Evolutionary conservation across 108 stramenopile genomes (phyloP).

Genomic region (Conticribra weissflogii): DNA sequence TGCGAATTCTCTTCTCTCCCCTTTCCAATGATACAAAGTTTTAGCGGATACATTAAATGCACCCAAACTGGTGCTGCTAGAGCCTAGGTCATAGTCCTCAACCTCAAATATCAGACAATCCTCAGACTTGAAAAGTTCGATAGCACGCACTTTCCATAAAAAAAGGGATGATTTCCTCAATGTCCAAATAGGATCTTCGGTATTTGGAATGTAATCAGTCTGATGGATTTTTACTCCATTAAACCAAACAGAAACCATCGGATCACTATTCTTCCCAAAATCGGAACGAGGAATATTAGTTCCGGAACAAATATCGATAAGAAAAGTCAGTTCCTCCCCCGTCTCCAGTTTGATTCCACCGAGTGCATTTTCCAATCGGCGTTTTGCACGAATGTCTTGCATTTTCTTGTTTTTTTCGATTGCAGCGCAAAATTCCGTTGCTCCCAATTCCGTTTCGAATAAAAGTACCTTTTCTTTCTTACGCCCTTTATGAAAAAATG

Average conservation of each 20-base stretch:
- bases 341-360: slow-evolving; percentile 51
- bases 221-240: slow-evolving; percentile 60
- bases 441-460: slow-evolving; percentile 61
- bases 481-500: slow-evolving; percentile 29
- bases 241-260: slow-evolving; percentile 56
- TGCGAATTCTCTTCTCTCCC: slow-evolving; percentile 61
- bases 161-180: slow-evolving; percentile 70
- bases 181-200: slow-evolving; percentile 82
- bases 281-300: slow-evolving; percentile 65
- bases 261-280: slow-evolving; percentile 60
- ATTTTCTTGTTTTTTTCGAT: slow-evolving; percentile 51
- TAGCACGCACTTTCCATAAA: slow-evolving; percentile 52
- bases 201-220: slow-evolving; percentile 54
- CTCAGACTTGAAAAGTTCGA: slow-evolving; percentile 61
- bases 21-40: slow-evolving; percentile 61
- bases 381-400: slow-evolving; percentile 44
- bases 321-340: slow-evolving; percentile 48
- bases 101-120: slow-evolving; percentile 73
- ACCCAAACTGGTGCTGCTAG: slow-evolving; percentile 62
- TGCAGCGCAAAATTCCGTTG: slow-evolving; percentile 43
- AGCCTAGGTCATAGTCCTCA: slow-evolving; percentile 70
- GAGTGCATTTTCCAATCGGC: slow-evolving; percentile 43
- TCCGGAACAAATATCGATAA: slow-evolving; percentile 80
- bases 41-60: slow-evolving; percentile 46
- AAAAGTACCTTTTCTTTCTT: slow-evolving; percentile 58